A percentile compares a stretch with the other conserved stretches of the same genome.
Evolutionary conservation across 179 eudicot genomes (phyloP).

Genomic region (Spinacia oleracea): DNA sequence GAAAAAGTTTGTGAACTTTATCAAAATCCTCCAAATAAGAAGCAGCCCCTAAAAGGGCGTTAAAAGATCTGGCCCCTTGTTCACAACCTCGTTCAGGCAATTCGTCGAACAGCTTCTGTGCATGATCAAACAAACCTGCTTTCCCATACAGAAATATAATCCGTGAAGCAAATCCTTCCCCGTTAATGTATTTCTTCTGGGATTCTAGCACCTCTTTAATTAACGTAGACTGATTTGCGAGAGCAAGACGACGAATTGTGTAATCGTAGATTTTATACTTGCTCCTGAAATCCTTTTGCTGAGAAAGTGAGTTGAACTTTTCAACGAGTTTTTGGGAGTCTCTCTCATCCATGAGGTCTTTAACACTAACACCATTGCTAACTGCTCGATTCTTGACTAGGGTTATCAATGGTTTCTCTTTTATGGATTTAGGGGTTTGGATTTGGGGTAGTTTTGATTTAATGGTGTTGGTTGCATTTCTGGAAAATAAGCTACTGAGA

Average conservation of each 20-base stretch:
- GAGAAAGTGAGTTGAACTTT: conserved; percentile 22
- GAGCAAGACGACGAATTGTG: conserved; percentile 20
- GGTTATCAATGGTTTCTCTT: not conserved
- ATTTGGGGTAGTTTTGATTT: not conserved
- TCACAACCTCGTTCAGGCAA: conserved; percentile 23
- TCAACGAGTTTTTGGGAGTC: conserved; percentile 15
- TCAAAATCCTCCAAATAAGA: conserved; percentile 29
- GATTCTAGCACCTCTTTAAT: conserved; percentile 24
- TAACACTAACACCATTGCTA: not conserved
- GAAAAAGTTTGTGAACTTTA: conserved; percentile 33
- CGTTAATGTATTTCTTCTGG: conserved; percentile 18
- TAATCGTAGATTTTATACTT: not conserved
- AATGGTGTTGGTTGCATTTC: not conserved
- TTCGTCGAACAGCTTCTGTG: conserved; percentile 37
- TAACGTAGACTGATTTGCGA: conserved; percentile 13
- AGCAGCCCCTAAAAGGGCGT: conserved; percentile 32
- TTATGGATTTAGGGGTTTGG: not conserved
- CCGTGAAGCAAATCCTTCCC: conserved; percentile 7
- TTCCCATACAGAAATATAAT: conserved; percentile 28
- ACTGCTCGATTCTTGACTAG: not conserved
- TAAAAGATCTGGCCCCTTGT: not conserved
- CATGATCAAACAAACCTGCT: conserved; percentile 38
- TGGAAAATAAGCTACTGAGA: not conserved
- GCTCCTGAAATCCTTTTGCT: not conserved
- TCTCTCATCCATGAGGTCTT: conserved; percentile 20